Percentiles rank a stretch among this genome's conserved stretches.
These are phyloP conservation scores for Arthrobotrys sphaeroides DNA, from an alignment of 2,329 filamentous ascomycete species.

Conservation along the genomic window DNA sequence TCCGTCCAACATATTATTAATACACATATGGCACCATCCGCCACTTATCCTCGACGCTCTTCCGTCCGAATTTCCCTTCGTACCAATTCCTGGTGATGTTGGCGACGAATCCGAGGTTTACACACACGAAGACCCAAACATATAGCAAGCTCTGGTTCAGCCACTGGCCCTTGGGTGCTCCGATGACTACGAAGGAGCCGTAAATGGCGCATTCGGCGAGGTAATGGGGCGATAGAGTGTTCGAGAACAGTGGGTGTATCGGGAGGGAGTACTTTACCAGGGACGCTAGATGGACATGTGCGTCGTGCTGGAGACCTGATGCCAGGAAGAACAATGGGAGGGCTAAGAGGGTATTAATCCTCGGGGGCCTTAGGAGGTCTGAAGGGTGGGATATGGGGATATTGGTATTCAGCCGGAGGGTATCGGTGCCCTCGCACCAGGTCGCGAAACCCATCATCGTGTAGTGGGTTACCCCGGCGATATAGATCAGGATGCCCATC, in stretches of 20 bases:
- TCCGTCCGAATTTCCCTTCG: slow-evolving; percentile 74
- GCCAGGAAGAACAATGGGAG: slow-evolving; percentile 74
- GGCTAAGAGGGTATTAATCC: slow-evolving; percentile 67
- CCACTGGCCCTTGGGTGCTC: slow-evolving; percentile 72
- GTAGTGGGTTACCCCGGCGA: slow-evolving; percentile 82
- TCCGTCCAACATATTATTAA: not conserved
- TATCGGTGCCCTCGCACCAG: slow-evolving; percentile 80
- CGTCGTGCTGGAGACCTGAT: slow-evolving; percentile 77
- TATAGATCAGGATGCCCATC: slow-evolving; percentile 89
- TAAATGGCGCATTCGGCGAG: slow-evolving; percentile 88
- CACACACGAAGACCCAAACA: slow-evolving; percentile 75
- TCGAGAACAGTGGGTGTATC: slow-evolving; percentile 74
- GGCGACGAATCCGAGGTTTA: slow-evolving; percentile 85
- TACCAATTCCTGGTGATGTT: slow-evolving; percentile 83
- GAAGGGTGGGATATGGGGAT: slow-evolving; percentile 54
- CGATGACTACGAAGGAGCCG: slow-evolving; percentile 75
- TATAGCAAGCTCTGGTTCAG: slow-evolving; percentile 78
- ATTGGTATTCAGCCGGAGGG: slow-evolving; percentile 59
- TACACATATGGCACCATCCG: slow-evolving; percentile 36
- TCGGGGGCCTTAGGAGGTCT: slow-evolving; percentile 60
- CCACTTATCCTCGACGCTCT: slow-evolving; percentile 65
- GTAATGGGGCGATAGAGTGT: slow-evolving; percentile 87
- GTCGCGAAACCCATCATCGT: slow-evolving; percentile 75
- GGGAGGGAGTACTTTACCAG: slow-evolving; percentile 86
- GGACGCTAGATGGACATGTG: slow-evolving; percentile 74